These are phyloP conservation scores for Maudiozyma bulderi DNA, from an alignment of 805 yeast species.

Conservation along the genomic window DNA sequence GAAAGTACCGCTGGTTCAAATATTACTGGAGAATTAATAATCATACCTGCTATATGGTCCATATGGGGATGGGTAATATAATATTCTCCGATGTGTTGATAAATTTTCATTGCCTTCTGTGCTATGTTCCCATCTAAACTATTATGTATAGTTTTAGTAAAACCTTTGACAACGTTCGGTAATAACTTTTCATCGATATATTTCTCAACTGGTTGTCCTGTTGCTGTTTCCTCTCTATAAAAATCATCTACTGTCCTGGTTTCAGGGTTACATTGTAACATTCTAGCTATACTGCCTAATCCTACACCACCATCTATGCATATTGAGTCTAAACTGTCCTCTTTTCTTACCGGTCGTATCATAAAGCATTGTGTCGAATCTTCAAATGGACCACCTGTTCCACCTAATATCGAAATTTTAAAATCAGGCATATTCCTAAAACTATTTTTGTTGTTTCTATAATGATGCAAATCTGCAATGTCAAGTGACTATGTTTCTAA, in stretches of 20 bases:
- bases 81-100: slow-evolving; percentile 33
- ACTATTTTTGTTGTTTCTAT: neutral
- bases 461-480: too few relatives aligned
- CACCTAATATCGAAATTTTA: slow-evolving; percentile 62
- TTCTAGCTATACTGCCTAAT: slow-evolving; percentile 37
- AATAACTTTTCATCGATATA: slow-evolving; percentile 8
- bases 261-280: slow-evolving; percentile 2
- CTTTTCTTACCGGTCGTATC: slow-evolving; percentile 41
- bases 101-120: slow-evolving; percentile 26
- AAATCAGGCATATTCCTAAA: slow-evolving; percentile 24
- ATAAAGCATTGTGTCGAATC: slow-evolving; percentile 59
- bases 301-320: slow-evolving; percentile 81
- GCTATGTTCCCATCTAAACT: neutral
- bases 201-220: slow-evolving; percentile 8
- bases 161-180: slow-evolving; percentile 6
- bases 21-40: slow-evolving; percentile 55
- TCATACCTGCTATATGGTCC: slow-evolving; percentile 66
- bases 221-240: slow-evolving; percentile 13
- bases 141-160: slow-evolving; percentile 8
- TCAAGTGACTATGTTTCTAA: too few relatives aligned
- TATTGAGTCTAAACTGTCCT: slow-evolving; percentile 27
- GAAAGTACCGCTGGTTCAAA: slow-evolving; percentile 24
- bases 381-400: slow-evolving; percentile 80
- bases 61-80: slow-evolving; percentile 75
- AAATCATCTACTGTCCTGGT: slow-evolving; percentile 13